Evolutionary conservation across 768 basidiomycete genomes (phyloP).

Genomic region (Pilatotrama ljubarskyi): DNA sequence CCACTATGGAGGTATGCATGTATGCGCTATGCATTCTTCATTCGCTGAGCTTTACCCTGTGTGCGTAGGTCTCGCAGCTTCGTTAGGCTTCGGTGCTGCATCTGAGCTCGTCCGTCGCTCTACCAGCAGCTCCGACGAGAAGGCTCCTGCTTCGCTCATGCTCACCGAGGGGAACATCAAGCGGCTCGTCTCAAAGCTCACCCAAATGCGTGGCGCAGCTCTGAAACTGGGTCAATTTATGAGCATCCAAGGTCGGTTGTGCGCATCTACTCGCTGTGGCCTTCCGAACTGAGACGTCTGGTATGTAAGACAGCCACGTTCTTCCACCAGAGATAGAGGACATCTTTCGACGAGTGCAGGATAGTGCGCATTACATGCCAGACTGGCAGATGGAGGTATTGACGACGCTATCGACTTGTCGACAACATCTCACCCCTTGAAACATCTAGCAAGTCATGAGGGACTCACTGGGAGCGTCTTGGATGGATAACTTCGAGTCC

Average conservation of each 20-base stretch:
- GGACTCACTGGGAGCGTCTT: constrained; percentile 71
- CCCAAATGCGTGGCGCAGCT: constrained; percentile 94
- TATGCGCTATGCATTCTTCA: neutral
- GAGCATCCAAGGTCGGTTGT: constrained; percentile 81
- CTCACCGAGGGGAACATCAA: constrained; percentile 91
- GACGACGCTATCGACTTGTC: constrained; percentile 13
- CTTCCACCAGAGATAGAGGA: constrained; percentile 86
- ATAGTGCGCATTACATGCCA: constrained; percentile 98
- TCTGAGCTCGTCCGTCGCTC: constrained; percentile 81
- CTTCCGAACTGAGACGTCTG: neutral
- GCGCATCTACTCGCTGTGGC: neutral
- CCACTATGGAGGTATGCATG: constrained; percentile 82
- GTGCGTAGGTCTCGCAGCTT: constrained; percentile 79
- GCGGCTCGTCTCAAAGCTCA: constrained; percentile 88
- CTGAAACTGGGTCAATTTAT: constrained; percentile 96
- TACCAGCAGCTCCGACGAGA: constrained; percentile 37
- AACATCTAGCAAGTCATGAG: constrained; percentile 62
- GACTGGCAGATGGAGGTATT: constrained; percentile 95
- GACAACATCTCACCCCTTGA: neutral
- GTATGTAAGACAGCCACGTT: constrained; percentile 73
- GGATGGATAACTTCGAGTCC: constrained; percentile 66
- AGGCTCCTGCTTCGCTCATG: constrained; percentile 54
- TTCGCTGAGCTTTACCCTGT: neutral
- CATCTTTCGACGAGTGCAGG: constrained; percentile 89
- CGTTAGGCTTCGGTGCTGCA: constrained; percentile 86